These are phyloP conservation scores for Mycosphaerella arachidis DNA, from an alignment of 2,329 filamentous ascomycete species.

Conservation along the genomic window DNA sequence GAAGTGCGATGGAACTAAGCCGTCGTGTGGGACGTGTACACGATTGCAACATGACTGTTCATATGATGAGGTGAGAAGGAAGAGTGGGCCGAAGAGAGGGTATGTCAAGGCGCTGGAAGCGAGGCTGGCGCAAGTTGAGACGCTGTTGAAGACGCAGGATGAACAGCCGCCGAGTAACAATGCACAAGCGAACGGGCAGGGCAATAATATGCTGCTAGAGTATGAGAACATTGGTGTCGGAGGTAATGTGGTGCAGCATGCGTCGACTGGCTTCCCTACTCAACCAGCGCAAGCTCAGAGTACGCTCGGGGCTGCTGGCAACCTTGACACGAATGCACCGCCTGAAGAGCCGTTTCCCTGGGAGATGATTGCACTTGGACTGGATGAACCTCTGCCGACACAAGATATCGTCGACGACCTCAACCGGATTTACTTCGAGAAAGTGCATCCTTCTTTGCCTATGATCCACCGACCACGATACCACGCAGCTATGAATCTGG, in stretches of 20 bases:
- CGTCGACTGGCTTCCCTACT: conserved; percentile 5
- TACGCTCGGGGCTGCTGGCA: conserved; percentile 5
- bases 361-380: conserved; percentile 78
- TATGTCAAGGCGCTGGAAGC: conserved; percentile 94
- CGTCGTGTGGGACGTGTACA: conserved; percentile 83
- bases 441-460: conserved; percentile 77
- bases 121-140: conserved; percentile 81
- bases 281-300: conserved; percentile 8
- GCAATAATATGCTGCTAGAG: conserved; percentile 15
- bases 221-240: conserved; percentile 18
- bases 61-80: conserved; percentile 88
- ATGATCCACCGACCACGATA: conserved; percentile 89
- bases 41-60: conserved; percentile 81
- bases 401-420: conserved; percentile 81
- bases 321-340: conserved; percentile 8
- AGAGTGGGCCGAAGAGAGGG: conserved; percentile 89
- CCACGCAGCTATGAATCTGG: conserved; percentile 80
- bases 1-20: conserved; percentile 78
- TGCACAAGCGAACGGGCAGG: background rate
- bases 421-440: conserved; percentile 83
- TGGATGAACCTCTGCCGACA: conserved; percentile 76
- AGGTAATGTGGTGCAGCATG: conserved; percentile 11
- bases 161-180: conserved; percentile 14
- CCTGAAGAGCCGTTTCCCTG: conserved; percentile 57
- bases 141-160: conserved; percentile 71